A percentile compares a stretch with the other conserved stretches of the same genome.
These are phyloP conservation scores for Podospora fimiseda DNA, from an alignment of 495 filamentous ascomycete genomes.

Conservation along the genomic window DNA sequence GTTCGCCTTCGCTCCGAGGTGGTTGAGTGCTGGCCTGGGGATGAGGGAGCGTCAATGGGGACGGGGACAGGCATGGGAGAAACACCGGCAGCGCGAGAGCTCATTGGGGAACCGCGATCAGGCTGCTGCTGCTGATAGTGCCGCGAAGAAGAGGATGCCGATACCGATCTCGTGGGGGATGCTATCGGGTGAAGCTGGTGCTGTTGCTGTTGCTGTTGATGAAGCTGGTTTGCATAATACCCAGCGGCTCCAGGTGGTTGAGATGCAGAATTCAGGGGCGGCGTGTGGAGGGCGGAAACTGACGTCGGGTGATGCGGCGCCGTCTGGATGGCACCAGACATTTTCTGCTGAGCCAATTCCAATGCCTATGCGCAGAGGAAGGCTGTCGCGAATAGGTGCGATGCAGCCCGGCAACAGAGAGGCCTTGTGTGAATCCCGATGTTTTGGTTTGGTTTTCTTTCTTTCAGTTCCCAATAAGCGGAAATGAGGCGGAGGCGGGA, in stretches of 20 bases:
- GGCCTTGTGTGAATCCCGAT: not conserved
- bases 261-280: conserved; percentile 40
- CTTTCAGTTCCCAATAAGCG: not conserved
- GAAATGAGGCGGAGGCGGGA: conserved; percentile 11
- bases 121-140: conserved; percentile 49
- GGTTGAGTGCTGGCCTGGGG: conserved; percentile 38
- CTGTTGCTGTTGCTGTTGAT: conserved; percentile 34
- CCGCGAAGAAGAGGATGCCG: conserved; percentile 45
- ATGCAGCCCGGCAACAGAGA: not conserved
- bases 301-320: conserved; percentile 46
- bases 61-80: conserved; percentile 44
- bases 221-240: conserved; percentile 23
- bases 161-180: conserved; percentile 31
- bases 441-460: conserved; percentile 10
- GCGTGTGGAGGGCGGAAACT: conserved; percentile 39
- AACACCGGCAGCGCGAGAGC: conserved; percentile 40
- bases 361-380: conserved; percentile 20
- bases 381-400: not conserved
- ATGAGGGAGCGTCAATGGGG: conserved; percentile 31
- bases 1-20: conserved; percentile 30
- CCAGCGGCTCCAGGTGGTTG: conserved; percentile 38
- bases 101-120: conserved; percentile 42
- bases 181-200: conserved; percentile 31
- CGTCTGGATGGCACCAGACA: conserved; percentile 53
- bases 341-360: conserved; percentile 24